These are phyloP conservation scores for Neophaeococcomyces mojaviensis DNA, from an alignment of 2,329 filamentous ascomycete genomes.

Conservation along the genomic window DNA sequence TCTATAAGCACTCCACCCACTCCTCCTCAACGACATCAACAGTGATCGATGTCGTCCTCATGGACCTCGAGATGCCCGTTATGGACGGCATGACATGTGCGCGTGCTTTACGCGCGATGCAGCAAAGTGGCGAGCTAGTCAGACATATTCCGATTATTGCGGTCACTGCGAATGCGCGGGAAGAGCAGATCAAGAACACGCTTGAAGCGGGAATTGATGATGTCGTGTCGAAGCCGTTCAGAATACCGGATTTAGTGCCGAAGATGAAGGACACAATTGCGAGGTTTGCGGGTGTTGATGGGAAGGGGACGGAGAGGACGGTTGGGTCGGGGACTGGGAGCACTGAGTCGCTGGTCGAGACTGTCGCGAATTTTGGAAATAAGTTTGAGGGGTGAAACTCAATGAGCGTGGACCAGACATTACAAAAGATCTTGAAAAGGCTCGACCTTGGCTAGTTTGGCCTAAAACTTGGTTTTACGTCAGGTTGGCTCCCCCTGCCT, in stretches of 20 bases:
- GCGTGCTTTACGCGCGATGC: slow-evolving; percentile 59
- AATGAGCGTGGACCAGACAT: no score
- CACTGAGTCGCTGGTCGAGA: no score
- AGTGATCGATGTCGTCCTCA: slow-evolving; percentile 58
- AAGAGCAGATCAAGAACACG: slow-evolving; percentile 65
- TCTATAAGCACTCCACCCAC: slow-evolving; percentile 30
- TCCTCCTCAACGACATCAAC: not conserved
- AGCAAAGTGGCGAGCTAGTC: slow-evolving; percentile 44
- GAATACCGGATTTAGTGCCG: slow-evolving; percentile 61
- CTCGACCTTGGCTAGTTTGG: no score
- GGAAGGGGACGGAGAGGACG: no score
- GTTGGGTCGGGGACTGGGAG: no score
- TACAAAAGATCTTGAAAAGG: no score
- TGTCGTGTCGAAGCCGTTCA: slow-evolving; percentile 73
- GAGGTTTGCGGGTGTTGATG: slow-evolving; percentile 10
- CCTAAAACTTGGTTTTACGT: no score
- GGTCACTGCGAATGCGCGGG: slow-evolving; percentile 65
- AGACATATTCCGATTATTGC: slow-evolving; percentile 29
- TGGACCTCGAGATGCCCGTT: slow-evolving; percentile 78
- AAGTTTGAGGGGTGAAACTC: no score
- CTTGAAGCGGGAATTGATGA: slow-evolving; percentile 68
- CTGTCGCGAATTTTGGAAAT: no score
- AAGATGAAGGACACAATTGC: slow-evolving; percentile 54
- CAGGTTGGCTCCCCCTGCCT: no score
- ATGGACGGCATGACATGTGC: slow-evolving; percentile 76